Conservation (phyloP, 2,329 filamentous ascomycete species). For the Fusarium sp. region DNA sequence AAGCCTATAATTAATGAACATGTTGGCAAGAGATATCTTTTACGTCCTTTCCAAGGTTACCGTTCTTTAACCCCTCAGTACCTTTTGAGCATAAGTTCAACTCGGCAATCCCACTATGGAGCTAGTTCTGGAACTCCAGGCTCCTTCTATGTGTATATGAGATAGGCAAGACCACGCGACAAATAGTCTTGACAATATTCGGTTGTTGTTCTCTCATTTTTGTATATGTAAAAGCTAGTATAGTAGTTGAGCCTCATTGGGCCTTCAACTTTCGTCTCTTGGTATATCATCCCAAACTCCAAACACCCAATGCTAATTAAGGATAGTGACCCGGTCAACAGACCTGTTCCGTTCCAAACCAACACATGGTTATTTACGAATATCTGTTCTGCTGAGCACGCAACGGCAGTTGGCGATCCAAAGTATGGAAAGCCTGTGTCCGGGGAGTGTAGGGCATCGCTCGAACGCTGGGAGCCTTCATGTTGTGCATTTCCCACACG, state of each 20-base stretch:
- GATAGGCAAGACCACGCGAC: conserved; percentile 19
- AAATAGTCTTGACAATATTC: not conserved
- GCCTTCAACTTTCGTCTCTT: conserved; percentile 19
- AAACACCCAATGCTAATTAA: conserved; percentile 34
- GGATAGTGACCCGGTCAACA: conserved; percentile 12
- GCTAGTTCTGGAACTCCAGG: not conserved
- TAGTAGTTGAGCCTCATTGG: conserved; percentile 13
- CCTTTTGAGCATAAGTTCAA: too few relatives aligned
- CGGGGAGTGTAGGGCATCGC: conserved; percentile 67
- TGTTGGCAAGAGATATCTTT: not conserved
- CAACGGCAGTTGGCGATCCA: conserved; percentile 66
- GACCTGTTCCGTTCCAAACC: not conserved
- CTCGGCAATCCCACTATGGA: not conserved
- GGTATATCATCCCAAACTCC: conserved; percentile 38
- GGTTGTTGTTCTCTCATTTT: not conserved
- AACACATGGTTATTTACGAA: conserved; percentile 4
- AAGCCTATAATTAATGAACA: not conserved
- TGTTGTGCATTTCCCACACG: conserved; percentile 67
- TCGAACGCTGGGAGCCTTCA: conserved; percentile 49
- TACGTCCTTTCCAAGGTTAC: not conserved
- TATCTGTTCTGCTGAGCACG: conserved; percentile 48
- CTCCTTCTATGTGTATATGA: not conserved
- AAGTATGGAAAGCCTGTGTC: conserved; percentile 72
- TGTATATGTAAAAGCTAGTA: conserved; percentile 5
- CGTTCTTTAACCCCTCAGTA: not conserved